These are phyloP conservation scores for Ceratocystis lukuohia DNA, from an alignment of 2,329 filamentous ascomycete species.

Conservation along the genomic window DNA sequence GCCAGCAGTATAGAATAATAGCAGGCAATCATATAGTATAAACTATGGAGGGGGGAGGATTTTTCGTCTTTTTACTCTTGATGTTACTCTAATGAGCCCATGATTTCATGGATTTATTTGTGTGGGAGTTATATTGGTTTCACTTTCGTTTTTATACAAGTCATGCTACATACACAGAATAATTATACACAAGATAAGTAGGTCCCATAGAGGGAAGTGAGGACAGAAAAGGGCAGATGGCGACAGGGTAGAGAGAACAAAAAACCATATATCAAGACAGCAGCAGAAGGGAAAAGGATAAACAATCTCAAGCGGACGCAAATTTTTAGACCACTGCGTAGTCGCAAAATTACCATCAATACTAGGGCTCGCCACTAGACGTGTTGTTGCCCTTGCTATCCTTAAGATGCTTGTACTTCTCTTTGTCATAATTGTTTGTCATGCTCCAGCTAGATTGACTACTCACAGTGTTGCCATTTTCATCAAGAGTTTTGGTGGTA, in stretches of 20 bases:
- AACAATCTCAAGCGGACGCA: too few relatives aligned
- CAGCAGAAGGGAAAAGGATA: too few relatives aligned
- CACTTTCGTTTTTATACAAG: slow-evolving; percentile 7
- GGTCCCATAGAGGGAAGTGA: not conserved
- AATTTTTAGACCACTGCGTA: too few relatives aligned
- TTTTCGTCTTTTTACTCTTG: not conserved
- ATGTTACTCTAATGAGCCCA: not conserved
- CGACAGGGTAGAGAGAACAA: too few relatives aligned
- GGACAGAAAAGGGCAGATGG: not conserved
- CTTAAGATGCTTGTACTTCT: slow-evolving; percentile 18
- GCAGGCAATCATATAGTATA: not conserved
- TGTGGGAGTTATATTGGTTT: slow-evolving; percentile 7
- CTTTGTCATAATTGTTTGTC: slow-evolving; percentile 18
- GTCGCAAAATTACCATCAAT: too few relatives aligned
- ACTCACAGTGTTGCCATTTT: slow-evolving; percentile 31
- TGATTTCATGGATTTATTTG: slow-evolving; percentile 11
- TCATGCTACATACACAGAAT: not conserved
- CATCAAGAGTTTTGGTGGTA: slow-evolving; percentile 30
- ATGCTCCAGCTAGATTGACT: slow-evolving; percentile 25
- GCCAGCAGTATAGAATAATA: slow-evolving; percentile 14
- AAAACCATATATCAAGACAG: not conserved
- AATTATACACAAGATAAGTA: not conserved
- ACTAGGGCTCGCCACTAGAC: not conserved
- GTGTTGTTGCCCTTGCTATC: not conserved
- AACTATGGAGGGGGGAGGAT: not conserved